A percentile compares a stretch with the other conserved stretches of the same genome.
Evolutionary conservation across 192 early-diverging fungal species (phyloP).

Genomic region (Podila horticola): DNA sequence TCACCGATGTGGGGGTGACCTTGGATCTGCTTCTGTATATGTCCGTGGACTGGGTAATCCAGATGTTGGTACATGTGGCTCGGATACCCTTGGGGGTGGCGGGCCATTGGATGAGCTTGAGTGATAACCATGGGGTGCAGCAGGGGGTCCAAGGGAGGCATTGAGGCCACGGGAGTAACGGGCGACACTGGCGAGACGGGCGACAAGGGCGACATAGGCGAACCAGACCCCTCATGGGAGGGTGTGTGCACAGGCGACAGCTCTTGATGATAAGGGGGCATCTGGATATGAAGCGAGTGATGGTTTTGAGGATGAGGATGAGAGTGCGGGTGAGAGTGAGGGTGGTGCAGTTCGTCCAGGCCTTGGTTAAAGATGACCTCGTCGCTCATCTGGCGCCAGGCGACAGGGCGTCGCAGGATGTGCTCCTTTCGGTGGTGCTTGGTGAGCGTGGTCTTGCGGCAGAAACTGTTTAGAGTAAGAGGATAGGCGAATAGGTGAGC

Average conservation of each 20-base stretch:
- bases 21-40: no score
- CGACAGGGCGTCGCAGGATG: conserved; percentile 17
- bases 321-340: no score
- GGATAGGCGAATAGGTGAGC: no score
- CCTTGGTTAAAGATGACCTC: background rate
- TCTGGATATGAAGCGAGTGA: conserved; percentile 30
- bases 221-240: conserved; percentile 16
- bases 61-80: no score
- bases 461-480: conserved; percentile 43
- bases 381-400: conserved; percentile 19
- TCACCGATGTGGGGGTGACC: no score
- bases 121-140: conserved; percentile 16
- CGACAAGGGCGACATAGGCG: conserved; percentile 18
- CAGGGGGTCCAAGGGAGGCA: conserved; percentile 24
- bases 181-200: conserved; percentile 29
- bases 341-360: background rate
- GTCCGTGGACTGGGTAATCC: no score
- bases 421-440: conserved; percentile 59
- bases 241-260: conserved; percentile 38
- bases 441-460: conserved; percentile 64
- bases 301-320: background rate
- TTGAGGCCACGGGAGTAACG: conserved; percentile 32
- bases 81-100: no score
- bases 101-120: no score
- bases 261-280: conserved; percentile 16